Evolutionary conservation across 768 basidiomycete genomes (phyloP).

Genomic region (Podaxis mareebaensis): DNA sequence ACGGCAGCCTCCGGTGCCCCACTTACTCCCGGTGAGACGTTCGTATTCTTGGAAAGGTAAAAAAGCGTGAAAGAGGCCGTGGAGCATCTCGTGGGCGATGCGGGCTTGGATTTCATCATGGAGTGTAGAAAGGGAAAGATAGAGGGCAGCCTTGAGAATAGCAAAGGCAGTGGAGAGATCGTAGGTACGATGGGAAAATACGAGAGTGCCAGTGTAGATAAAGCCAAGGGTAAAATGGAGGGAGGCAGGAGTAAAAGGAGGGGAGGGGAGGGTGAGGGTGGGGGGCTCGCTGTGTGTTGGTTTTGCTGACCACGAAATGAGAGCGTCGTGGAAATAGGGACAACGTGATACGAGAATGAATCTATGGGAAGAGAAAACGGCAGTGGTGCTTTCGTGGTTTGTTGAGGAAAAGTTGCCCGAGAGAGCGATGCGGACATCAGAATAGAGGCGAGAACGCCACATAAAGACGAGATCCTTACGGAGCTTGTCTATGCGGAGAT

Average conservation of each 20-base stretch:
- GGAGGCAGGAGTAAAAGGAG: slow-evolving; percentile 93
- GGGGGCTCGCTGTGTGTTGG: slow-evolving; percentile 41
- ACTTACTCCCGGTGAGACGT: slow-evolving; percentile 66
- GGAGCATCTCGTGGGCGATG: slow-evolving; percentile 85
- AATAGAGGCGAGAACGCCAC: slow-evolving; percentile 95
- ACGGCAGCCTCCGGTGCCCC: slow-evolving; percentile 83
- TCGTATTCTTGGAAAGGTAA: slow-evolving; percentile 82
- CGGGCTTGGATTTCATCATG: slow-evolving; percentile 80
- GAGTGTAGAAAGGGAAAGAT: slow-evolving; percentile 74
- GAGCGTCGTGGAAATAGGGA: slow-evolving; percentile 80
- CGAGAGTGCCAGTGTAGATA: slow-evolving; percentile 92
- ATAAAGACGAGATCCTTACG: slow-evolving; percentile 94
- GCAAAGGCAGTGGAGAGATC: slow-evolving; percentile 91
- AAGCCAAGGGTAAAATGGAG: slow-evolving; percentile 93
- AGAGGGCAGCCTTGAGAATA: slow-evolving; percentile 81
- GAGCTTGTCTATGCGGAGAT: slow-evolving; percentile 76
- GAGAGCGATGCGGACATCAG: slow-evolving; percentile 84
- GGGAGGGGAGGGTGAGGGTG: slow-evolving; percentile 76
- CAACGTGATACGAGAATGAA: slow-evolving; percentile 91
- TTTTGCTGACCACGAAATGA: slow-evolving; percentile 62
- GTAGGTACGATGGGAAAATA: slow-evolving; percentile 90
- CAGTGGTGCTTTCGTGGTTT: slow-evolving; percentile 65
- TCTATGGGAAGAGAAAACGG: slow-evolving; percentile 88
- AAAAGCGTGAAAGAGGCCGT: slow-evolving; percentile 86
- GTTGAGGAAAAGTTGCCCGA: slow-evolving; percentile 65